Evolutionary conservation across 257 asterid genomes (phyloP).

Genomic region (Nicotiana noctiflora): DNA sequence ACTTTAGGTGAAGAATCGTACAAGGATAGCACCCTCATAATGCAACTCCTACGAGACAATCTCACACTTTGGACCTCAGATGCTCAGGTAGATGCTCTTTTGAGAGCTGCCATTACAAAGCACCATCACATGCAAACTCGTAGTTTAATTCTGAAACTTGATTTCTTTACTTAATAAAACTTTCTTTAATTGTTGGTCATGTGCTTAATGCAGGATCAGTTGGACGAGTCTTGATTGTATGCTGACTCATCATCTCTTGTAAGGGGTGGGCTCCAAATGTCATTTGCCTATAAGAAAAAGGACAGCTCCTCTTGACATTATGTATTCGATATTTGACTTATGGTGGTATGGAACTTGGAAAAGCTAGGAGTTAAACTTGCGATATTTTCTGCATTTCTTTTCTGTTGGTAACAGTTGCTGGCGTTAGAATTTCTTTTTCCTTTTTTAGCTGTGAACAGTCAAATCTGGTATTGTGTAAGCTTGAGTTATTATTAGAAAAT

Average conservation of each 20-base stretch:
- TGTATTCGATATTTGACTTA: background rate
- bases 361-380: background rate
- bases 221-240: constrained; percentile 36
- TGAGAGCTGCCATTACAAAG: background rate
- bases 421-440: background rate
- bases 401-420: background rate
- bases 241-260: constrained; percentile 14
- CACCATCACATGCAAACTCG: background rate
- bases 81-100: constrained; percentile 31
- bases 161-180: background rate
- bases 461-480: background rate
- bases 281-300: constrained; percentile 17
- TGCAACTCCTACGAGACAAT: constrained; percentile 50
- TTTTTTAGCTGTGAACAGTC: background rate
- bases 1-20: constrained; percentile 50
- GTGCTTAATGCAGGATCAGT: constrained; percentile 33
- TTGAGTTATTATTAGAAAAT: background rate
- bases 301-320: background rate
- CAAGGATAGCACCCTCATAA: constrained; percentile 53
- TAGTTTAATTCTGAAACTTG: background rate
- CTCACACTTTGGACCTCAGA: constrained; percentile 53
- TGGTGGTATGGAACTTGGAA: constrained; percentile 6
- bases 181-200: background rate
- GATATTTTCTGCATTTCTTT: background rate
- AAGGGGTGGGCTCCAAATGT: constrained; percentile 39